These are phyloP conservation scores for Globisporangium paddicum DNA, from an alignment of 352 stramenopile species.

Conservation along the genomic window DNA sequence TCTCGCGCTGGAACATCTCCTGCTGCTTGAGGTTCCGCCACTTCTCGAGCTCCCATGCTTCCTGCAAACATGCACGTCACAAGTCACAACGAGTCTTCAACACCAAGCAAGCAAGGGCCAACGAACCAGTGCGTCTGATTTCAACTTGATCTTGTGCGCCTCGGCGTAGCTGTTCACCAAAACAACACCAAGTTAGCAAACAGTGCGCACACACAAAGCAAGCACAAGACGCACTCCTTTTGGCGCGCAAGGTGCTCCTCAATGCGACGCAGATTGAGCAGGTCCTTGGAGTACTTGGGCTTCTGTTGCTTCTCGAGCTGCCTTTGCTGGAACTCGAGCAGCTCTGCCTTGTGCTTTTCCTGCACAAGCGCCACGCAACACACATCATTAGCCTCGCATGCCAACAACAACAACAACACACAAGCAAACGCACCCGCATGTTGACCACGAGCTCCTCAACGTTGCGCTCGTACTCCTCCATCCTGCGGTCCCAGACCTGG, in stretches of 20 bases:
- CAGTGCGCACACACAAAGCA: neutral
- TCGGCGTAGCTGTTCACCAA: conserved; percentile 87
- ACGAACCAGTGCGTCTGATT: conserved; percentile 84
- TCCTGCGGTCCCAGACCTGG: conserved; percentile 94
- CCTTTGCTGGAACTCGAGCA: conserved; percentile 92
- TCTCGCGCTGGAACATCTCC: conserved; percentile 93
- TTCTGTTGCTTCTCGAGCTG: conserved; percentile 90
- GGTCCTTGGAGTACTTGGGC: conserved; percentile 93
- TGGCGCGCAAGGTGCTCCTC: conserved; percentile 91
- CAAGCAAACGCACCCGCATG: conserved; percentile 64
- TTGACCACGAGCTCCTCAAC: conserved; percentile 86
- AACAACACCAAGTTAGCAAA: neutral
- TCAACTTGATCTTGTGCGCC: conserved; percentile 96
- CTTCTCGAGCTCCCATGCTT: conserved; percentile 94
- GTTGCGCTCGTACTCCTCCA: conserved; percentile 93
- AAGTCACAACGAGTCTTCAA: neutral
- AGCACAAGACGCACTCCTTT: conserved; percentile 56
- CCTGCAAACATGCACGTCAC: conserved; percentile 16
- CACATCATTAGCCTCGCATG: neutral
- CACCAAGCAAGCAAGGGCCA: neutral
- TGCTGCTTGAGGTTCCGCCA: conserved; percentile 94
- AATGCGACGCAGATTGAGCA: conserved; percentile 92
- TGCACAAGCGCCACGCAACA: conserved; percentile 13
- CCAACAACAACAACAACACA: neutral
- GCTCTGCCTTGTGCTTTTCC: conserved; percentile 80